Percentiles rank a stretch among this genome's conserved stretches.
phyloP scores from a whole-genome alignment of 2,329 filamentous ascomycete genomes.

The Pseudogymnoascus sp. region DNA sequence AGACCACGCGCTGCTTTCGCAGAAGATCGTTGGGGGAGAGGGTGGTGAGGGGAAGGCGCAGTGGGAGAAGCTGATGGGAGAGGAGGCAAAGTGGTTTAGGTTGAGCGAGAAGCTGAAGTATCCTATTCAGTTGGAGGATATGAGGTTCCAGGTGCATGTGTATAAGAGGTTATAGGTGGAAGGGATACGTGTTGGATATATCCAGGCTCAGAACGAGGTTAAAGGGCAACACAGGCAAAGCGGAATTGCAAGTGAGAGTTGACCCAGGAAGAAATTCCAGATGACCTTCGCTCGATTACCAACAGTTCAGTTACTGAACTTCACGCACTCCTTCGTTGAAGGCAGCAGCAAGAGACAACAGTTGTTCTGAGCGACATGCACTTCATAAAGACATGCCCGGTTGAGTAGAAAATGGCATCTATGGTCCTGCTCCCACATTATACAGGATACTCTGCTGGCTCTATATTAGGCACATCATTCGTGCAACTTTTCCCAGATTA shows the following conservation, averaged over 20 bases:
- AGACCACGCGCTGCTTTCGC: slow-evolving; percentile 65
- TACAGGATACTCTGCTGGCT: neutral
- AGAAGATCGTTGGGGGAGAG: slow-evolving; percentile 31
- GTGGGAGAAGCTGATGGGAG: slow-evolving; percentile 69
- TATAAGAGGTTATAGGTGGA: slow-evolving; percentile 45
- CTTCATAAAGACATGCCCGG: neutral
- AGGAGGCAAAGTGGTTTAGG: slow-evolving; percentile 82
- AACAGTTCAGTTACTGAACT: neutral
- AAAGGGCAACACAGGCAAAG: neutral
- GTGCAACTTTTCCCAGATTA: slow-evolving; percentile 13
- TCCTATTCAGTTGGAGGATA: slow-evolving; percentile 82
- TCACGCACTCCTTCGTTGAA: neutral
- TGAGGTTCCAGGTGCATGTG: slow-evolving; percentile 88
- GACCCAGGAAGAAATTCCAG: neutral
- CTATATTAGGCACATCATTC: neutral
- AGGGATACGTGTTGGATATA: neutral
- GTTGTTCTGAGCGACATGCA: neutral
- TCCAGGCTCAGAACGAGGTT: neutral
- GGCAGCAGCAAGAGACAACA: neutral
- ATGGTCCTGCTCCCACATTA: neutral
- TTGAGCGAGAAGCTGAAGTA: slow-evolving; percentile 62
- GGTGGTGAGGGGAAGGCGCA: slow-evolving; percentile 24
- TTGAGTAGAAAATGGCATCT: neutral
- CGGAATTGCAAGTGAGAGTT: neutral
- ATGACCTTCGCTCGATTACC: no score